A percentile compares a stretch with the other conserved stretches of the same genome.
phyloP scores from a whole-genome alignment of 257 asterid genomes.

The Solanum clarkiae region DNA sequence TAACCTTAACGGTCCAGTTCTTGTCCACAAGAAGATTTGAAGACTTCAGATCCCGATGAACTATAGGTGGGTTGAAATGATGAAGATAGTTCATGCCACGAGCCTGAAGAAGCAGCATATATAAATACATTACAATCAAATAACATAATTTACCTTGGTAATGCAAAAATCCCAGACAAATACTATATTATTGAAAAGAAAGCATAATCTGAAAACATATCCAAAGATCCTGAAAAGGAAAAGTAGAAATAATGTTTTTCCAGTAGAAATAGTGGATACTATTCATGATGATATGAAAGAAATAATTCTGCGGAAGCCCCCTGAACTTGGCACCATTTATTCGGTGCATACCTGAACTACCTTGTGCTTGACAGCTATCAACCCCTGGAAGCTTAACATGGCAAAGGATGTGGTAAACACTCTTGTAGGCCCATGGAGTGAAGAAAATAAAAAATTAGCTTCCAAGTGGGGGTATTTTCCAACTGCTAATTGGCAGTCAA shows the following conservation, averaged over 20 bases:
- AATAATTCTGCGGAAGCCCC: background rate
- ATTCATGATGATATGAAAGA: background rate
- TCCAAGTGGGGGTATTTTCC: background rate
- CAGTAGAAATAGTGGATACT: background rate
- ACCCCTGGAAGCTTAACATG: background rate
- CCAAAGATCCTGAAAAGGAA: background rate
- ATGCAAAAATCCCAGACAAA: background rate
- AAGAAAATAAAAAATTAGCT: background rate
- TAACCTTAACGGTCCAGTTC: slow-evolving; percentile 97
- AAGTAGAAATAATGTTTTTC: background rate
- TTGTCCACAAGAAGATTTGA: slow-evolving; percentile 96
- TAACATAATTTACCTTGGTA: background rate
- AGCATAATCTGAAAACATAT: background rate
- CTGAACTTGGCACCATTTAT: background rate
- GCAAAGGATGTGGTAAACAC: background rate
- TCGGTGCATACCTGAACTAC: background rate
- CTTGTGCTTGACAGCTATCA: background rate
- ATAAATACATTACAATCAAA: background rate
- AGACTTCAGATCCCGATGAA: slow-evolving; percentile 94
- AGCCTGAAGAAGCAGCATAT: slow-evolving; percentile 37
- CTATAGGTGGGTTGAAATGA: slow-evolving; percentile 71
- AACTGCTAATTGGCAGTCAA: background rate
- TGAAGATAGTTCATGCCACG: slow-evolving; percentile 97
- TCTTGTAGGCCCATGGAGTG: background rate
- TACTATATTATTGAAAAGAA: background rate